Conservation (phyloP, 371 early-diverging fungal species). For the Nematocida parisii region DNA sequence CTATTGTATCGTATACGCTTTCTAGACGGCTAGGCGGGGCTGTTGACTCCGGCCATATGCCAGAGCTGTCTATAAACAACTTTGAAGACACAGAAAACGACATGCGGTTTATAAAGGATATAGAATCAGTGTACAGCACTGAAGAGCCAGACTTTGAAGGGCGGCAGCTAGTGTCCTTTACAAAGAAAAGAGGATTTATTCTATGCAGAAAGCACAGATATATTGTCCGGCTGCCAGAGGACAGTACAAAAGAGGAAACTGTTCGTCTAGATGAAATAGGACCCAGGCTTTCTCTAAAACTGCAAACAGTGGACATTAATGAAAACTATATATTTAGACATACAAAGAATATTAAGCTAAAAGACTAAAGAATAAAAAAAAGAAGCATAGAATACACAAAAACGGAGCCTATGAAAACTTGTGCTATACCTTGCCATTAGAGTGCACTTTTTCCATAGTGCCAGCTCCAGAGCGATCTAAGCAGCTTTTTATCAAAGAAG, state of each 20-base stretch:
- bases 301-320: conserved; percentile 48
- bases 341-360: conserved; percentile 55
- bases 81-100: conserved; percentile 54
- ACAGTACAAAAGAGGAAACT: conserved; percentile 19
- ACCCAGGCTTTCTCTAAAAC: conserved; percentile 50
- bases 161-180: conserved; percentile 54
- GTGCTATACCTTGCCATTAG: too few species aligned
- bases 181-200: conserved; percentile 57
- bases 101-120: conserved; percentile 11
- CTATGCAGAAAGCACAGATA: conserved; percentile 56
- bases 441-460: too few species aligned
- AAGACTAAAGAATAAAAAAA: conserved; percentile 30
- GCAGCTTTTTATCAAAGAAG: too few species aligned
- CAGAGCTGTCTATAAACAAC: conserved; percentile 39
- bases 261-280: conserved; percentile 58
- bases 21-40: conserved; percentile 38
- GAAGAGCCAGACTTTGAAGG: conserved; percentile 57
- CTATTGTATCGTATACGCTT: conserved; percentile 38
- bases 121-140: conserved; percentile 21
- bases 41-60: conserved; percentile 53
- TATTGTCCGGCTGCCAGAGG: conserved; percentile 47
- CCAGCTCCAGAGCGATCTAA: too few species aligned
- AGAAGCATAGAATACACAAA: neutral
- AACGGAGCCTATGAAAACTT: too few species aligned
- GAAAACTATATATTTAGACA: conserved; percentile 53